A percentile compares a stretch with the other conserved stretches of the same genome.
phyloP scores from a whole-genome alignment of 2,329 filamentous ascomycete species.

The Penicillium corylophilum region DNA sequence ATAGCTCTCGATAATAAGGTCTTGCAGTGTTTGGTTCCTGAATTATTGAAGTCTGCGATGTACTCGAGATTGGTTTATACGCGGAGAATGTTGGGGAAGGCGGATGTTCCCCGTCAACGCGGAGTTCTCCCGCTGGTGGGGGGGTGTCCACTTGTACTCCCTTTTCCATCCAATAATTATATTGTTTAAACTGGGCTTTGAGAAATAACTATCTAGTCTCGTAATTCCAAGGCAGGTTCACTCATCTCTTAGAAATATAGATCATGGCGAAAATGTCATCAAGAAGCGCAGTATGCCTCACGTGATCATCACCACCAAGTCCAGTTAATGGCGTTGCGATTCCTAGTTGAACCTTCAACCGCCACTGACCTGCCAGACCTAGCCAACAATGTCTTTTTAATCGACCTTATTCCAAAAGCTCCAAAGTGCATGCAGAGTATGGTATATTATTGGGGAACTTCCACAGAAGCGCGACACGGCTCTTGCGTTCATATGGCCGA shows the following conservation, averaged over 20 bases:
- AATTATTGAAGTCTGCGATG: not conserved
- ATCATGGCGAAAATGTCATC: not conserved
- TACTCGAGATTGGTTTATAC: not conserved
- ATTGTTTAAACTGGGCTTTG: not conserved
- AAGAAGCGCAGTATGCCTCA: not conserved
- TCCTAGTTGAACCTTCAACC: not conserved
- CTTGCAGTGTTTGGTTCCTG: not conserved
- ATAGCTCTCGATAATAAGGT: too few species aligned
- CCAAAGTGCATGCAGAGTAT: too few species aligned
- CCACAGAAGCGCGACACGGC: too few species aligned
- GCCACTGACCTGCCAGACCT: too few species aligned
- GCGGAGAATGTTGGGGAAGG: not conserved
- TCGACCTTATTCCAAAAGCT: too few species aligned
- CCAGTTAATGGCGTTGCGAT: not conserved
- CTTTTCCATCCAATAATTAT: not conserved
- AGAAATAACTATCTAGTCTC: not conserved
- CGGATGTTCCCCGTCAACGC: constrained; percentile 1
- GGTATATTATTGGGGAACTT: too few species aligned
- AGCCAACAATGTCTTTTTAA: too few species aligned
- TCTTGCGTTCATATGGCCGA: too few species aligned
- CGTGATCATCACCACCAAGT: not conserved
- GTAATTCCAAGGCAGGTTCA: not conserved
- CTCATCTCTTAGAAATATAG: not conserved
- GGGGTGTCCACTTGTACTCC: not conserved
- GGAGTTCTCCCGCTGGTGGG: constrained; percentile 1